Evolutionary conservation across 2,329 filamentous ascomycete genomes (phyloP), one percentile per base, ranked within the genome.

Genomic region (Chrysoporthe austroafricana): DNA sequence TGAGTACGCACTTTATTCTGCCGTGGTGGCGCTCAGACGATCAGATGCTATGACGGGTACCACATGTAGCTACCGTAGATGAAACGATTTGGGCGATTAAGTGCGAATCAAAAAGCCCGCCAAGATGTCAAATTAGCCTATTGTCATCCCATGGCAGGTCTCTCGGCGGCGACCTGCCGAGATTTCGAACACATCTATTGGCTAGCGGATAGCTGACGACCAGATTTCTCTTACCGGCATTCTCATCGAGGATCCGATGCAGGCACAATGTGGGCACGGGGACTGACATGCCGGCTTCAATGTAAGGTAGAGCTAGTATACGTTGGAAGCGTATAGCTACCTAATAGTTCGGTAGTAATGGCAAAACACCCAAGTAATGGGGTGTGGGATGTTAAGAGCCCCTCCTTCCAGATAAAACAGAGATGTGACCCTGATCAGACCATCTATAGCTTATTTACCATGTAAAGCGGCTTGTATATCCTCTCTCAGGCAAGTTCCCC

Each of bases 111-210:
- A 18, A 18, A n/a, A 18, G 32, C 34, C 18, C 32, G 13, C 34
- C 34, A 39, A 39, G 4, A n/a, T 54, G 50, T 39, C 34, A 39
- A 57, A 34, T 57, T 57, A 57, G 34, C 54, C 54, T 57, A 57
- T 39, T 57, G 18, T 13, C 13, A 13, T 46, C 44, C 44, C 44
- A 14, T n/a, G 13, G 44, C 36, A 39, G 36, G 36, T 9, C 13
- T 34, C 26, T 54, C 50, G 13, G 50, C 26, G 50, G 50, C 50
- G 26, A 54, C 32, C 50, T 54, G 13, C 50, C 50, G 18, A 57
- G 18, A n/a, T 39, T 39, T 57, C 6, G 32, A 57, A 14, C n/a
- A 36, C 48, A 26, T 9, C 4, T 39, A 57, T 36, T 39, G 34
- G 32, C 14, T 16, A 36, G 34, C 9, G n/a, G 16, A 34, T 18